Base-by-base conservation (phyloP, 2,329 filamentous ascomycete species). In the Passalora sequoiae region DNA sequence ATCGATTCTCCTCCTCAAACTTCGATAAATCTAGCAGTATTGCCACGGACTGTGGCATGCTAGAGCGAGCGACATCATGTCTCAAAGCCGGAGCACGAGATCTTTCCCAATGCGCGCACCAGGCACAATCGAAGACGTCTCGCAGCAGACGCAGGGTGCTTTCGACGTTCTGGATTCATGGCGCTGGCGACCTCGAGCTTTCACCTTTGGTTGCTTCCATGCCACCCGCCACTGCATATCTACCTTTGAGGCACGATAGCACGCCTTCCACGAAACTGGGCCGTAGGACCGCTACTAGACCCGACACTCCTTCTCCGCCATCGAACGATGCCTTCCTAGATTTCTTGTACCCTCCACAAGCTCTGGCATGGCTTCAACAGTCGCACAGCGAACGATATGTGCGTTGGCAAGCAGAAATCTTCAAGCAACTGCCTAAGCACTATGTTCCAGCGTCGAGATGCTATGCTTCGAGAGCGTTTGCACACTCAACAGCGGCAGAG, bases 11-110 rank as follows among this genome's bases (percentile, higher is more conserved):
- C 20, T 16, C n/a, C 15, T 20, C n/a, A 8, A 7, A 12, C 20
- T 1, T 20, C 20, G 33, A 33, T 33, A 36, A 20, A 21, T 15
- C 32, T 29, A 16, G 25, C 22, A 43, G 40, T 31, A 35, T 42
- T 31, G 31, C 30, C 30, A 36, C 29, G 13, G 20, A 12, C 22
- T 19, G 64, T 66, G 68, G 68, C 60, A 79, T 79, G 76, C 74
- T 79, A 62, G 75, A 79, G 73, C 73, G 73, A 57, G 74, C 73
- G 60, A 70, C 71, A 62, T 68, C 69, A 76, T 78, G 74, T 66
- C 70, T 78, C 69, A 69, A 76, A 68, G 69, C 71, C 64, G 72
- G 74, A 69, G 68, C 73, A 60, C 70, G 72, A 61, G 68, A 70
- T 55, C 67, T 75, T 58, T 59, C 76, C 48, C 69, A 63, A 62